Conservation (phyloP, 2,329 filamentous ascomycete species). For the Pleurostoma richardsiae region DNA sequence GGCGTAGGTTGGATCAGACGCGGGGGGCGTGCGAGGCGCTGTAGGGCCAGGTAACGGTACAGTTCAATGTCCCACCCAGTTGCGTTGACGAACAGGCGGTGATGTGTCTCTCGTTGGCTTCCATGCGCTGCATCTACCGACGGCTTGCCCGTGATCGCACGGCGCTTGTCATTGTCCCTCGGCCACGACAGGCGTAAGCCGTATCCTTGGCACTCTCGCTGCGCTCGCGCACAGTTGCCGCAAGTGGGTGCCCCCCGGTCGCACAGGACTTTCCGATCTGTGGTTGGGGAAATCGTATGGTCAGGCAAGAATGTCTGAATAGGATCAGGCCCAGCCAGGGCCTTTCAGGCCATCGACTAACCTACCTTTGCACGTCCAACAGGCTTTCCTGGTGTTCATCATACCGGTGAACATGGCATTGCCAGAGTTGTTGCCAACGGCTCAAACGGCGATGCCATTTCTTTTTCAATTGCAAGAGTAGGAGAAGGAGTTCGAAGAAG, state of each 20-base stretch:
- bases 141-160: constrained; percentile 10
- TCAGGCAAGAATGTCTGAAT: background rate
- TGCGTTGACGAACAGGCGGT: constrained; percentile 14
- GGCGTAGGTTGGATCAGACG: background rate
- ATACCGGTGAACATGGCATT: background rate
- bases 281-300: background rate
- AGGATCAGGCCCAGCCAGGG: background rate
- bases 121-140: background rate
- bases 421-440: background rate
- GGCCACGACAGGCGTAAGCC: constrained; percentile 22
- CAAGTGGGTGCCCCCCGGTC: constrained; percentile 15
- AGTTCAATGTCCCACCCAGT: constrained; percentile 14
- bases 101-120: background rate
- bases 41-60: constrained; percentile 6
- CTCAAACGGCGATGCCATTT: background rate
- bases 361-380: constrained; percentile 19
- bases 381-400: constrained; percentile 11
- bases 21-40: background rate
- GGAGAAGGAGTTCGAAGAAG: too few species aligned
- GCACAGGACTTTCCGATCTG: constrained; percentile 17
- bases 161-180: constrained; percentile 14
- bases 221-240: constrained; percentile 11
- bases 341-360: background rate
- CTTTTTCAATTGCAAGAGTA: too few species aligned
- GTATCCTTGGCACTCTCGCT: constrained; percentile 17